Conservation (phyloP, 2,329 filamentous ascomycete genomes). For the Daldinia sp. region DNA sequence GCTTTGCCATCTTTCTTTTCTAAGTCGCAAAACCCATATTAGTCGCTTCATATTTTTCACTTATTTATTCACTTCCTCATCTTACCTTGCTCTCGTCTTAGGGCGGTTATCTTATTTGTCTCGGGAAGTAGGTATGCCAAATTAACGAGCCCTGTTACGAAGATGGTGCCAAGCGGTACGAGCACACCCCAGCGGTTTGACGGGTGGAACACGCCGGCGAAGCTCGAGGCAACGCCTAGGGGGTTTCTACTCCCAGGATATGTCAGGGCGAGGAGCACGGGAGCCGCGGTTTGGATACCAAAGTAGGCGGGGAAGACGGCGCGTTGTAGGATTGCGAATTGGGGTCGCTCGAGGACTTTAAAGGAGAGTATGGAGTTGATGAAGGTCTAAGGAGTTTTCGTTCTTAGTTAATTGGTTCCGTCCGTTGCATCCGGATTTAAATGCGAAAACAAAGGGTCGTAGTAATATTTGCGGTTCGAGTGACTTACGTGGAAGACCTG, state of each 20-base stretch:
- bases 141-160: constrained; percentile 79
- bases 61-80: constrained; percentile 21
- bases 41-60: constrained; percentile 31
- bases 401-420: constrained; percentile 18
- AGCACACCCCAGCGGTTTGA: constrained; percentile 74
- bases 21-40: constrained; percentile 47
- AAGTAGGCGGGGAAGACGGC: constrained; percentile 92
- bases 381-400: constrained; percentile 71
- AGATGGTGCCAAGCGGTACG: constrained; percentile 75
- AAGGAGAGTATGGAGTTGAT: constrained; percentile 80
- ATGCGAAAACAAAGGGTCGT: constrained; percentile 15
- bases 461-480: constrained; percentile 1
- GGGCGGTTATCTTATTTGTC: constrained; percentile 79
- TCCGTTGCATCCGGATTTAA: background rate
- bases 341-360: constrained; percentile 78
- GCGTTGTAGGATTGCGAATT: constrained; percentile 85
- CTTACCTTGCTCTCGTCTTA: constrained; percentile 83
- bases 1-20: constrained; percentile 92
- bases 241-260: constrained; percentile 72
- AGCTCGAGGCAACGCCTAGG: constrained; percentile 57
- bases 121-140: constrained; percentile 77
- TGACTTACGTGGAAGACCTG: constrained; percentile 82
- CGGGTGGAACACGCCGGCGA: constrained; percentile 69
- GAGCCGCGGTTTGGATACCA: constrained; percentile 80
- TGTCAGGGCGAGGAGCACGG: constrained; percentile 80